Conservation (phyloP, 2,329 filamentous ascomycete genomes). For the Claviceps pazoutovae region DNA sequence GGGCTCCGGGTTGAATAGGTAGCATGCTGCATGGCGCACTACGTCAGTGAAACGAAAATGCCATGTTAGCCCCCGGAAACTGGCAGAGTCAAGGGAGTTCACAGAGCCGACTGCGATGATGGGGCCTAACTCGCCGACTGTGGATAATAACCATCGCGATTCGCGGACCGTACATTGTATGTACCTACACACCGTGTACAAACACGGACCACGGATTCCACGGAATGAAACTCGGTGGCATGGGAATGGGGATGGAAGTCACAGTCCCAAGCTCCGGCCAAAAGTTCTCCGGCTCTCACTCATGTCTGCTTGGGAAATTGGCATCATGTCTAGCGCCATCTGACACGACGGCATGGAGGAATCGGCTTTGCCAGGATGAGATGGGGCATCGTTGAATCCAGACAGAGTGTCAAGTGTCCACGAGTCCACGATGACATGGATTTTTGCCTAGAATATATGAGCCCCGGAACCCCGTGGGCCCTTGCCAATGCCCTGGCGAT, state of each 20-base stretch:
- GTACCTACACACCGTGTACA: too few relatives aligned
- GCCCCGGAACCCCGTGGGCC: not conserved
- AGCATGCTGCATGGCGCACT: not conserved
- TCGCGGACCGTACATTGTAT: too few relatives aligned
- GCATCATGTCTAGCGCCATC: not conserved
- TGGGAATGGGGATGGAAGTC: not conserved
- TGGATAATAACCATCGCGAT: too few relatives aligned
- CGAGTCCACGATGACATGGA: not conserved
- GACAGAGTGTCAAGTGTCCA: not conserved
- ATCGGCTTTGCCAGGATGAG: not conserved
- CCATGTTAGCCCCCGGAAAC: too few relatives aligned
- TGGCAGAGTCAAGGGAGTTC: too few relatives aligned
- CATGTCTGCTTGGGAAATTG: not conserved
- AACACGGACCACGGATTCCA: too few relatives aligned
- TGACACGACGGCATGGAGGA: not conserved
- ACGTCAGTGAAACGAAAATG: too few relatives aligned
- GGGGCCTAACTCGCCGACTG: too few relatives aligned
- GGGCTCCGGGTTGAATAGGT: not conserved
- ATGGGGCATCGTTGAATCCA: not conserved
- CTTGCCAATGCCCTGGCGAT: not conserved
- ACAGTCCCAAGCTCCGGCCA: not conserved
- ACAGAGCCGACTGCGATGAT: too few relatives aligned
- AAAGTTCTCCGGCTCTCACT: not conserved
- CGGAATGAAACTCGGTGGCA: too few relatives aligned
- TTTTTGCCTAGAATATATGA: not conserved